Percentiles rank a stretch among this genome's conserved stretches.
These are phyloP conservation scores for Lachnellula occidentalis DNA, from an alignment of 2,329 filamentous ascomycete species.

Conservation along the genomic window DNA sequence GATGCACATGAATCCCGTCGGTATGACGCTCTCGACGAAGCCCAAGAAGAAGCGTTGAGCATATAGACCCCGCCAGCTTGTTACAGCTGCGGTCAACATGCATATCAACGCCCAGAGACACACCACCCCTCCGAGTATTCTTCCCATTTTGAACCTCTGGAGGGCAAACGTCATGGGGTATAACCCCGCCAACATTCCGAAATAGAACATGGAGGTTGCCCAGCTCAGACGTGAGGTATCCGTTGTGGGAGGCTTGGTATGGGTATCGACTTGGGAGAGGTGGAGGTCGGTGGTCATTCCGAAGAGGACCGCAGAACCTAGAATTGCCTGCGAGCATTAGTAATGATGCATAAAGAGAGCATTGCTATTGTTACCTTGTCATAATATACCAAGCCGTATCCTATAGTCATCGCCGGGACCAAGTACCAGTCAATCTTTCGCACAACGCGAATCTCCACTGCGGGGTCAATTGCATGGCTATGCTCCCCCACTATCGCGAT, in stretches of 20 bases:
- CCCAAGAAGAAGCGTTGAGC: slow-evolving; percentile 60
- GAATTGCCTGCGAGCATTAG: slow-evolving; percentile 50
- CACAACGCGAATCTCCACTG: slow-evolving; percentile 49
- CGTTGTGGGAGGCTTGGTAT: slow-evolving; percentile 46
- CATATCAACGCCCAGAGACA: slow-evolving; percentile 63
- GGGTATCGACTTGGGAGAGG: slow-evolving; percentile 48
- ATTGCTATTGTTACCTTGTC: slow-evolving; percentile 47
- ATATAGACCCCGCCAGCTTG: slow-evolving; percentile 56
- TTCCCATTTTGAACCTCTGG: slow-evolving; percentile 62
- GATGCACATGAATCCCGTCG: slow-evolving; percentile 62
- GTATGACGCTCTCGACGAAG: slow-evolving; percentile 59
- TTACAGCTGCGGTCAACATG: slow-evolving; percentile 63
- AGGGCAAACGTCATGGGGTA: slow-evolving; percentile 69
- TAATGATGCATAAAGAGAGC: not conserved
- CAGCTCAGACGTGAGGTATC: slow-evolving; percentile 66
- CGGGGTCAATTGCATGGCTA: slow-evolving; percentile 39
- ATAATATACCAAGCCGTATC: slow-evolving; percentile 64
- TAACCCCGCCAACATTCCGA: slow-evolving; percentile 68
- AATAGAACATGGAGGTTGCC: slow-evolving; percentile 77
- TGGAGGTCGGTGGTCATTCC: slow-evolving; percentile 67
- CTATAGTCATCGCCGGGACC: slow-evolving; percentile 62
- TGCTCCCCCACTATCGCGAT: slow-evolving; percentile 27
- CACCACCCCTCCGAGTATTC: slow-evolving; percentile 57
- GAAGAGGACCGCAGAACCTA: slow-evolving; percentile 67
- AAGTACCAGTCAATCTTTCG: slow-evolving; percentile 63